These are phyloP conservation scores for Ascochyta koolunga DNA, from an alignment of 2,329 filamentous ascomycete genomes.

Conservation along the genomic window DNA sequence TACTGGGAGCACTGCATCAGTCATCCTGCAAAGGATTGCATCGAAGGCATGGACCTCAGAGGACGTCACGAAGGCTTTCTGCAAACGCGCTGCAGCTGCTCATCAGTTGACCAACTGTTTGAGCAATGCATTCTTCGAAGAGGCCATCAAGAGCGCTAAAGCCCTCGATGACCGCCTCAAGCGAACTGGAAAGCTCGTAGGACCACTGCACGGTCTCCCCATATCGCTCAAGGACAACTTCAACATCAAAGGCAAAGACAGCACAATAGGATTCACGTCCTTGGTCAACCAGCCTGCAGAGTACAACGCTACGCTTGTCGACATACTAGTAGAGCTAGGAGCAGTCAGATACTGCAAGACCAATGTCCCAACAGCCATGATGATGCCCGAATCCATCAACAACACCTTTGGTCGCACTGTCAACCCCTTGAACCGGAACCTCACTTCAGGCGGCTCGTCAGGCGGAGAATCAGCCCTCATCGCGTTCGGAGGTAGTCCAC, in stretches of 20 bases:
- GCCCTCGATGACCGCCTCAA: constrained; percentile 59
- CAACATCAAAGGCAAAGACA: constrained; percentile 64
- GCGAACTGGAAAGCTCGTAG: constrained; percentile 55
- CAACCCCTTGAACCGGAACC: constrained; percentile 64
- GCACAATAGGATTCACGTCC: constrained; percentile 68
- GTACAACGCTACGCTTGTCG: constrained; percentile 63
- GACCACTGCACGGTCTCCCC: constrained; percentile 63
- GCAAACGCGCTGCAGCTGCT: constrained; percentile 60
- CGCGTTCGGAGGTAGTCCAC: constrained; percentile 61
- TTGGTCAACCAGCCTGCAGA: constrained; percentile 65
- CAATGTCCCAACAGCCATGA: constrained; percentile 72
- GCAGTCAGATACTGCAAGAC: constrained; percentile 74
- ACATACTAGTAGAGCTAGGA: constrained; percentile 64
- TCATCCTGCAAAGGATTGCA: constrained; percentile 51
- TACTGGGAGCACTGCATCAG: constrained; percentile 50
- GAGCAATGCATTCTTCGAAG: constrained; percentile 62
- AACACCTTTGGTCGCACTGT: constrained; percentile 68
- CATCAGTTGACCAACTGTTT: constrained; percentile 67
- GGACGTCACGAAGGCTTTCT: constrained; percentile 60
- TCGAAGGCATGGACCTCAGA: constrained; percentile 57
- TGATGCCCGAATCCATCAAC: constrained; percentile 72
- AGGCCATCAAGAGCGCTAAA: constrained; percentile 59
- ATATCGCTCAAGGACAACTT: constrained; percentile 75
- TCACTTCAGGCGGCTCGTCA: constrained; percentile 69
- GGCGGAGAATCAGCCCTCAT: constrained; percentile 72